Conservation (phyloP, 2,329 filamentous ascomycete genomes). For the Pseudocercospora fijiensis region DNA sequence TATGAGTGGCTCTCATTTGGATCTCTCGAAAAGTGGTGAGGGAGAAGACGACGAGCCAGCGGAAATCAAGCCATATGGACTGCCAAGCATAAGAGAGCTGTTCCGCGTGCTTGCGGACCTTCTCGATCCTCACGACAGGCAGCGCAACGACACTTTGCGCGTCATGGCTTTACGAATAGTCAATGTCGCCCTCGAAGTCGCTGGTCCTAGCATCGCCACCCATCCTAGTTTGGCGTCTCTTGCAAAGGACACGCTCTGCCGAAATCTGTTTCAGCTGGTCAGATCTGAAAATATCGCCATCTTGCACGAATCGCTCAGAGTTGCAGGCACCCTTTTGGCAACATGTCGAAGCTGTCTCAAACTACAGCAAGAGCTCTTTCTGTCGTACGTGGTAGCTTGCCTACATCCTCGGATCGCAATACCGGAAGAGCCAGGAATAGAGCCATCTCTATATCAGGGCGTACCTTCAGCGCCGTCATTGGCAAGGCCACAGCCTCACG, state of each 20-base stretch:
- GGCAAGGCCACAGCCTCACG: constrained; percentile 68
- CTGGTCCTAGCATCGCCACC: constrained; percentile 88
- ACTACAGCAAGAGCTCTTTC: constrained; percentile 91
- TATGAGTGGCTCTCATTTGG: constrained; percentile 45
- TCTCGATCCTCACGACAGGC: constrained; percentile 85
- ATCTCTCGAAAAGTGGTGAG: constrained; percentile 39
- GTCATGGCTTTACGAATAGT: constrained; percentile 98
- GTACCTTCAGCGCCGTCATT: constrained; percentile 89
- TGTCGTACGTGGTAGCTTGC: constrained; percentile 92
- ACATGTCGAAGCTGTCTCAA: constrained; percentile 90
- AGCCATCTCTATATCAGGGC: constrained; percentile 86
- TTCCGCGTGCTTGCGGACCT: constrained; percentile 93
- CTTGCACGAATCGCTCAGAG: constrained; percentile 85
- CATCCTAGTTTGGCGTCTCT: constrained; percentile 84
- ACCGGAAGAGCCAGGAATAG: constrained; percentile 83
- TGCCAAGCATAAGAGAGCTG: constrained; percentile 90
- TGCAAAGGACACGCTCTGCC: constrained; percentile 89
- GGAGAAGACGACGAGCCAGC: constrained; percentile 48
- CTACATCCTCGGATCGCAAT: constrained; percentile 93
- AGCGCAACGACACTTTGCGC: constrained; percentile 90
- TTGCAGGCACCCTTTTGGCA: constrained; percentile 84
- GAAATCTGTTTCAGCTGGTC: constrained; percentile 92
- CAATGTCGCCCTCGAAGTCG: constrained; percentile 93
- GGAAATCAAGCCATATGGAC: constrained; percentile 80
- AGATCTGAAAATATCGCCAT: constrained; percentile 95